Evolutionary conservation across 352 stramenopile species (phyloP), one percentile per base, ranked within the genome.

Genomic region (Pythium insidiosum): DNA sequence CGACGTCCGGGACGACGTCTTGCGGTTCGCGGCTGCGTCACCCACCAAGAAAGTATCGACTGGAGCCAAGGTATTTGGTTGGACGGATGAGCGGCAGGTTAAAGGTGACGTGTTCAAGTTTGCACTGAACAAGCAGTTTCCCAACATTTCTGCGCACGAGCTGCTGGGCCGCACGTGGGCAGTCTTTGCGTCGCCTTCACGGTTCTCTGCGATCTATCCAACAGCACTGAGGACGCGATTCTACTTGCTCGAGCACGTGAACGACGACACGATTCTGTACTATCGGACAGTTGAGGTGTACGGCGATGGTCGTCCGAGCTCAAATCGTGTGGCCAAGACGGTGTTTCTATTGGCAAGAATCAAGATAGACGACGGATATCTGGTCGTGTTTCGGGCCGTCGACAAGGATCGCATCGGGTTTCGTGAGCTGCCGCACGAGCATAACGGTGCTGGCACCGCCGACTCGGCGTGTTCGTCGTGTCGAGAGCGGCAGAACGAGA

Each of bases 331-430:
- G 39, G 63, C 78, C 34, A 80, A 82, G 54, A 81, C 65, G 12
- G 52, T 87, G 6, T 69, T 84, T 21, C 58, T 87, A n/a, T 55
- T 79, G 24, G 62, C 74, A n/a, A 70, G 62, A 12, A 52, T 79
- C 28, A 63, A 61, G 25, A 65, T 84, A 36, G 44, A 66, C 41
- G 57, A 81, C 12, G 74, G 74, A 1, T 82, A 71, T 41, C 61
- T 87, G 46, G 59, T 83, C 24, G 59, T 87, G n/a, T 87, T 82
- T 43, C 45, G 55, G 4, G 72, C 69, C 0, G 65, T 87, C 22
- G 63, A 84, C 43, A 68, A 66, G 31, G 40, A 74, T 12, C 60
- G 59, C 29, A 38, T 87, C 34, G 47, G 61, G 24, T 85, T 85
- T 46, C 38, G 46, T 26, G 73, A 83, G 37, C 56, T n/a, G n/a